Conservation (phyloP, 73 alveolate genomes). For the Tetrahymena elliotti region DNA sequence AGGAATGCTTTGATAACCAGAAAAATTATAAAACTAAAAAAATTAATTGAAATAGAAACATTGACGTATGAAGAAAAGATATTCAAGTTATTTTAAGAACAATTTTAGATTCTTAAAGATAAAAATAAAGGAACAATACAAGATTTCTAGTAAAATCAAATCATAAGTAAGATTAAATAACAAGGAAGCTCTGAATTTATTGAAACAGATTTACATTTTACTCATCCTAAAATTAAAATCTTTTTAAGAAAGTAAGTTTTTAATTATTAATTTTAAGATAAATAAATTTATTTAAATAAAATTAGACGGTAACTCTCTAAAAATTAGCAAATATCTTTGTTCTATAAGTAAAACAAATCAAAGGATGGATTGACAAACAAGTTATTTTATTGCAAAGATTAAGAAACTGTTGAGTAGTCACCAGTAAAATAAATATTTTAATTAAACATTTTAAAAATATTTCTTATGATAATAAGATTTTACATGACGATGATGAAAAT, state of each 20-base stretch:
- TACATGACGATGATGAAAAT: background rate
- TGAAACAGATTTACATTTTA: background rate
- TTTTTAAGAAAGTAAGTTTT: background rate
- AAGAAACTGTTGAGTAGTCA: background rate
- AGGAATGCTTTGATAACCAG: background rate
- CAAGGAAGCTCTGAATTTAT: background rate
- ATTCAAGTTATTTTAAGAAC: background rate
- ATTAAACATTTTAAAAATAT: too few species aligned
- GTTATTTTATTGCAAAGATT: background rate
- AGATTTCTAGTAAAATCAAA: background rate
- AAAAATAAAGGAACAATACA: too few species aligned
- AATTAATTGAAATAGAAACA: background rate
- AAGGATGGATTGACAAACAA: background rate
- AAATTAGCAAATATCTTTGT: background rate
- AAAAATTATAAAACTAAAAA: too few species aligned
- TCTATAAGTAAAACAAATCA: background rate
- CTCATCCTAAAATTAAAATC: background rate
- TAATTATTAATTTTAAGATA: too few species aligned
- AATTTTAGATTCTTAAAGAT: background rate
- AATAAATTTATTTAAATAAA: too few species aligned
- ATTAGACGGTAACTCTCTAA: background rate
- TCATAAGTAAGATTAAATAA: too few species aligned
- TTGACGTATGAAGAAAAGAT: background rate
- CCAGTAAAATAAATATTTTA: too few species aligned
- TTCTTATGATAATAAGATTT: background rate